Evolutionary conservation across 2,329 filamentous ascomycete species (phyloP), one percentile per base, ranked within the genome.

Genomic region (Lojkania enalia): DNA sequence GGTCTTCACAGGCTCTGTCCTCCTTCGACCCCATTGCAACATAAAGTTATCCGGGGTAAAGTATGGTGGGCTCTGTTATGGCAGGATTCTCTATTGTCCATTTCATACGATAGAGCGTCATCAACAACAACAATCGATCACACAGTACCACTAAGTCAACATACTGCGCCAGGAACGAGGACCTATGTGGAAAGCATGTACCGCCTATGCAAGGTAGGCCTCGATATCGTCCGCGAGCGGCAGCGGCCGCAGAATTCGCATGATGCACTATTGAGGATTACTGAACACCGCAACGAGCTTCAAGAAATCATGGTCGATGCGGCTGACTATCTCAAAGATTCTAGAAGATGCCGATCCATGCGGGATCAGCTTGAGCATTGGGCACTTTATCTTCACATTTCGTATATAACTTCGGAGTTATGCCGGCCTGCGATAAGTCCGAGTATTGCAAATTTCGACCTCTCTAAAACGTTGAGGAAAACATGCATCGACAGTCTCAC

Each of bases 71-170:
- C 80, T 2, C 74, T 84, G 52, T 74, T 83, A 21, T 85, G 82
- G 82, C 82, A 84, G 58, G 82, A 85, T 54, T 83, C 79, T 44
- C 72, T 84, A 35, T 75, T 85, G 18, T 84, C 81, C 6, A 77
- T 85, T 21, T 84, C 81, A 2, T 85, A 84, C 55, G 82, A 85
- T 55, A 70, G 82, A 27, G 80, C 79, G 2, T 79, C 77, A 12
- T 79, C 78, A n/a, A 78, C 79, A 4, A 77, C 80, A 35, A 78
- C 79, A 6, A 71, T 77, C 19, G 74, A 80, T 59, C 66, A 71
- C 52, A 69, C 73, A 13, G 62, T 68, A 42, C 68, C 68, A 12
- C 49, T 69, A 7, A 65, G 58, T 35, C 62, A 60, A 18, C 71
- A 72, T 31, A 76, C 75, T 9, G 69, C 69, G 23, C 70, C 76